Evolutionary conservation across 2,329 filamentous ascomycete genomes (phyloP).

Genomic region (Botrytis aclada): DNA sequence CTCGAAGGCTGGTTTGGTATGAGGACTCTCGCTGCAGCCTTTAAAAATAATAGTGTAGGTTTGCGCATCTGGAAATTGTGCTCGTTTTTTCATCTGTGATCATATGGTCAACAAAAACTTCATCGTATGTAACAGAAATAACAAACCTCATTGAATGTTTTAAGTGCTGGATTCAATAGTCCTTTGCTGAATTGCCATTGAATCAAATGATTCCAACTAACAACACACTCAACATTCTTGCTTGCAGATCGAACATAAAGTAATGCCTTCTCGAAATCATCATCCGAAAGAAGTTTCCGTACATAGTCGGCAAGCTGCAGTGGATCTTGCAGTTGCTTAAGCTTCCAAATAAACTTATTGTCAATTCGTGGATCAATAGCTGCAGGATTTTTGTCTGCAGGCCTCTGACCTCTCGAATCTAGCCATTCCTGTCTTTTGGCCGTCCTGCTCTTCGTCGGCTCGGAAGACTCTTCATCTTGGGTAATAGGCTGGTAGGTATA

Average conservation of each 20-base stretch:
- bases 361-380: slow-evolving; percentile 1
- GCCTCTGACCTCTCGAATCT: slow-evolving; percentile 28
- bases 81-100: slow-evolving; percentile 87
- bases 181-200: slow-evolving; percentile 63
- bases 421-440: slow-evolving; percentile 27
- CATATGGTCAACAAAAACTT: background rate
- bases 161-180: slow-evolving; percentile 63
- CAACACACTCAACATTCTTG: slow-evolving; percentile 59
- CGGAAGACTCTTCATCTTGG: background rate
- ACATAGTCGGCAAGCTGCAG: slow-evolving; percentile 70
- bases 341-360: slow-evolving; percentile 27
- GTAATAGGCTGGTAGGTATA: slow-evolving; percentile 4
- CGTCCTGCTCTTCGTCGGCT: slow-evolving; percentile 4
- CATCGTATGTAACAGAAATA: background rate
- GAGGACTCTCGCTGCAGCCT: slow-evolving; percentile 63
- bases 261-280: slow-evolving; percentile 63
- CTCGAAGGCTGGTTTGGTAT: slow-evolving; percentile 57
- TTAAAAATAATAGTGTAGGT: slow-evolving; percentile 83
- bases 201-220: slow-evolving; percentile 87
- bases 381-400: slow-evolving; percentile 17
- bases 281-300: slow-evolving; percentile 54
- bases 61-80: slow-evolving; percentile 71
- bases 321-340: slow-evolving; percentile 53
- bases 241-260: slow-evolving; percentile 68
- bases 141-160: slow-evolving; percentile 81